These are phyloP conservation scores for Saccharomyces hybrid DNA, from an alignment of 1,139 yeast species.

Conservation along the genomic window DNA sequence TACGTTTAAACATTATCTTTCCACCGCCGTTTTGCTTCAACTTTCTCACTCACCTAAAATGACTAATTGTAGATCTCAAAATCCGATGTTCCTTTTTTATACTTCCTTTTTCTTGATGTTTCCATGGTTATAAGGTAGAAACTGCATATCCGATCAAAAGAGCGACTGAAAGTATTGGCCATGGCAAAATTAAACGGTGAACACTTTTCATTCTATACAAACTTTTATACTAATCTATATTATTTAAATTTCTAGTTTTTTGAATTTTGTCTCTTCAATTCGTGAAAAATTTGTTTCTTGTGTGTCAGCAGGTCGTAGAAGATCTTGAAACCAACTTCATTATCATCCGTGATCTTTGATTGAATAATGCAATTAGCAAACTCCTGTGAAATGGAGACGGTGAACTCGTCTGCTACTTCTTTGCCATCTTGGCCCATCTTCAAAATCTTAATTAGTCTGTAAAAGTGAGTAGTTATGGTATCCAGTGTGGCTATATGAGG, in stretches of 20 bases:
- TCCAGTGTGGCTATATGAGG: constrained; percentile 74
- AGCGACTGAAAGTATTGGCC: neutral
- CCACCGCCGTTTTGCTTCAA: neutral
- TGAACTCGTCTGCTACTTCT: constrained; percentile 38
- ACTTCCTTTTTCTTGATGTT: neutral
- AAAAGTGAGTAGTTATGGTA: constrained; percentile 68
- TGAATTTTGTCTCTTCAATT: constrained; percentile 34
- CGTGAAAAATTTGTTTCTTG: constrained; percentile 51
- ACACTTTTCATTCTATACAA: neutral
- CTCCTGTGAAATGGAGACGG: constrained; percentile 50
- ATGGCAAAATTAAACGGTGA: neutral
- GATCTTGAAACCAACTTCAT: constrained; percentile 52
- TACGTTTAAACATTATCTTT: neutral
- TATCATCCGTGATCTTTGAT: constrained; percentile 42
- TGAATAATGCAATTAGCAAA: constrained; percentile 53
- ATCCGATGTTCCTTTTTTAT: neutral
- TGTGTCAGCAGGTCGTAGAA: constrained; percentile 55
- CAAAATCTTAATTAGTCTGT: constrained; percentile 55
- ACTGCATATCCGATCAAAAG: neutral
- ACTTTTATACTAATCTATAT: neutral
- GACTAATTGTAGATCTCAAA: too few species aligned
- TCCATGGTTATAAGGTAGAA: neutral
- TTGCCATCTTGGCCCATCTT: constrained; percentile 32
- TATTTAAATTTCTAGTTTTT: constrained; percentile 4
- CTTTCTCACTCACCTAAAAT: neutral